phyloP scores from a whole-genome alignment of 2,329 filamentous ascomycete genomes.

The Cryphonectria radicalis region DNA sequence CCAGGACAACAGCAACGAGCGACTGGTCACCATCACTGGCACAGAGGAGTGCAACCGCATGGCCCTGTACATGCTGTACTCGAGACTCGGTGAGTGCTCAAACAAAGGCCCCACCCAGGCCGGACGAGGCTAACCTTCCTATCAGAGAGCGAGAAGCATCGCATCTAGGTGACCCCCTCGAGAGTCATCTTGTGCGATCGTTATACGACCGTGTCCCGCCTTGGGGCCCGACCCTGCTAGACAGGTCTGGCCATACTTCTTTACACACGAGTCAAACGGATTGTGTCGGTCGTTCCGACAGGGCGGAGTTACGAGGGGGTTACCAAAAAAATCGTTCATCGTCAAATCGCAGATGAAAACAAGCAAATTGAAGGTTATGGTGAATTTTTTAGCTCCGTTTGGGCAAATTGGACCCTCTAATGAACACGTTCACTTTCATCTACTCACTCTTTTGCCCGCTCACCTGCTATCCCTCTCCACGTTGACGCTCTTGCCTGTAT shows the following conservation, averaged over 20 bases:
- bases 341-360: slow-evolving; percentile 11
- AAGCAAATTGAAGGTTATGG: slow-evolving; percentile 20
- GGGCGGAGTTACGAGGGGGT: slow-evolving; percentile 25
- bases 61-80: slow-evolving; percentile 99
- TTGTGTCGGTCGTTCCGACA: slow-evolving; percentile 19
- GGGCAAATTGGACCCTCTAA: slow-evolving; percentile 25
- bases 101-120: slow-evolving; percentile 29
- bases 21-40: slow-evolving; percentile 94
- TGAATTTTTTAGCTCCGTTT: slow-evolving; percentile 24
- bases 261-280: slow-evolving; percentile 21
- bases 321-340: slow-evolving; percentile 22
- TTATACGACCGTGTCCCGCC: too few relatives aligned
- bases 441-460: slow-evolving; percentile 18
- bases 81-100: slow-evolving; percentile 76
- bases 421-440: slow-evolving; percentile 29
- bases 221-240: slow-evolving; percentile 7
- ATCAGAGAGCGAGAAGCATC: slow-evolving; percentile 77
- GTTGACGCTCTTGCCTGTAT: slow-evolving; percentile 5
- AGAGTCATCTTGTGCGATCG: not conserved
- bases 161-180: slow-evolving; percentile 52
- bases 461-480: slow-evolving; percentile 12
- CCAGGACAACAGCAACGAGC: slow-evolving; percentile 98
- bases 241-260: slow-evolving; percentile 27
- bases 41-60: slow-evolving; percentile 99
- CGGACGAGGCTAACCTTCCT: slow-evolving; percentile 25